phyloP scores from a whole-genome alignment of 164 flowering plant genomes.

The Stephania yunnanensis region DNA sequence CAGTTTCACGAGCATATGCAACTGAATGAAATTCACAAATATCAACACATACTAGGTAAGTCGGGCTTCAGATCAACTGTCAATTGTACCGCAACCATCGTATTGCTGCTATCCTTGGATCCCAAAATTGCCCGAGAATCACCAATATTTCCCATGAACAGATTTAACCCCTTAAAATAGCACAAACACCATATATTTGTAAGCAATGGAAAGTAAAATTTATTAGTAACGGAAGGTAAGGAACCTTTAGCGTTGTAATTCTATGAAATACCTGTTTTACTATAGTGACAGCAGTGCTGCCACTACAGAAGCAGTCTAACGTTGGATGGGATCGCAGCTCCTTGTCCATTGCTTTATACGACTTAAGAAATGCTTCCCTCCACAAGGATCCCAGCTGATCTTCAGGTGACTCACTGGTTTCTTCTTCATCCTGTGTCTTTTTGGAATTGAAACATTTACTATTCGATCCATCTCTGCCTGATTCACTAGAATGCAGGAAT shows the following conservation, averaged over 20 bases:
- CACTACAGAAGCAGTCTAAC: constrained; percentile 91
- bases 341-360: constrained; percentile 89
- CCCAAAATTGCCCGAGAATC: constrained; percentile 94
- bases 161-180: constrained; percentile 63
- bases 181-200: not conserved
- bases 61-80: constrained; percentile 88
- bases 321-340: constrained; percentile 73
- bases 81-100: constrained; percentile 67
- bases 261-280: constrained; percentile 61
- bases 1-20: not conserved
- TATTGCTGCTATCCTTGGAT: constrained; percentile 54
- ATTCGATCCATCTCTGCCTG: constrained; percentile 36
- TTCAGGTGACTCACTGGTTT: constrained; percentile 38
- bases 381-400: constrained; percentile 41
- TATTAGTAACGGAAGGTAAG: not conserved
- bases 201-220: not conserved
- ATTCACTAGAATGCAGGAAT: constrained; percentile 36
- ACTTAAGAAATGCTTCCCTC: constrained; percentile 74
- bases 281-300: constrained; percentile 86
- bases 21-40: not conserved
- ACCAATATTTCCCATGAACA: constrained; percentile 82
- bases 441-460: constrained; percentile 36
- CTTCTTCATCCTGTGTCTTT: constrained; percentile 31
- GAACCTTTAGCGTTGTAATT: not conserved
- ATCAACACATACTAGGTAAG: constrained; percentile 62